Percentiles rank a stretch among this genome's conserved stretches.
phyloP scores from a whole-genome alignment of 352 stramenopile species.

The Phytopythium oedochilum region DNA sequence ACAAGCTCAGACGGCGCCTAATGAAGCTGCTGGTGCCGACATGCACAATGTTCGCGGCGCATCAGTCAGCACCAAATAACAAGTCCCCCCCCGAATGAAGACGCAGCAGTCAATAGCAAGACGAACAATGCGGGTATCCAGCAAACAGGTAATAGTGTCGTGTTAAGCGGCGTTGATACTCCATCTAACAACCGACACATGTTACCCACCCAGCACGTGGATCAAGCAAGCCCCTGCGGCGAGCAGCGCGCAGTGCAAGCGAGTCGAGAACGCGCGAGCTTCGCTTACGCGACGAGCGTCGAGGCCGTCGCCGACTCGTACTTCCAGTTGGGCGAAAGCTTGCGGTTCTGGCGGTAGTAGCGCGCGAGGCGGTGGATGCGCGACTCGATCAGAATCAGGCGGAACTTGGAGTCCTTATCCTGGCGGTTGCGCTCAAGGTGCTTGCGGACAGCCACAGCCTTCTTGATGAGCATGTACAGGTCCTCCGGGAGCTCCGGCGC shows the following conservation, averaged over 20 bases:
- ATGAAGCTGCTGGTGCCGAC: too few relatives aligned
- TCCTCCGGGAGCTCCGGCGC: slow-evolving; percentile 99
- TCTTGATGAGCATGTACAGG: slow-evolving; percentile 99
- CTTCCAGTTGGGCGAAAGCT: slow-evolving; percentile 99
- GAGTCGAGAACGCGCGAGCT: slow-evolving; percentile 2
- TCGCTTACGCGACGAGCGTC: slow-evolving; percentile 97
- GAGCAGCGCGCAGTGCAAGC: slow-evolving; percentile 6
- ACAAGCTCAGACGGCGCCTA: too few relatives aligned
- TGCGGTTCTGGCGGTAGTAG: slow-evolving; percentile 99
- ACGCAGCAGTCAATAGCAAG: too few relatives aligned
- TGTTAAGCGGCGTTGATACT: slow-evolving; percentile 10
- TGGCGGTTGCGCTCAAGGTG: slow-evolving; percentile 99
- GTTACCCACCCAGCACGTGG: slow-evolving; percentile 1
- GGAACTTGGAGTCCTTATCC: slow-evolving; percentile 99
- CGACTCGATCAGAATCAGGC: slow-evolving; percentile 99
- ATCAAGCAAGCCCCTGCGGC: slow-evolving; percentile 3
- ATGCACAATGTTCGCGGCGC: too few relatives aligned
- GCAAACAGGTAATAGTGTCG: slow-evolving; percentile 25
- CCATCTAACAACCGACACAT: neutral
- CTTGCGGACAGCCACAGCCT: slow-evolving; percentile 99
- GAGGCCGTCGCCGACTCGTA: slow-evolving; percentile 99
- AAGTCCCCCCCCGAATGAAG: too few relatives aligned
- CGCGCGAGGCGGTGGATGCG: slow-evolving; percentile 97
- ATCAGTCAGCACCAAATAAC: too few relatives aligned
- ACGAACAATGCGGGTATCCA: slow-evolving; percentile 15